phyloP scores from a whole-genome alignment of 495 filamentous ascomycete species.

The Neurospora africana region DNA sequence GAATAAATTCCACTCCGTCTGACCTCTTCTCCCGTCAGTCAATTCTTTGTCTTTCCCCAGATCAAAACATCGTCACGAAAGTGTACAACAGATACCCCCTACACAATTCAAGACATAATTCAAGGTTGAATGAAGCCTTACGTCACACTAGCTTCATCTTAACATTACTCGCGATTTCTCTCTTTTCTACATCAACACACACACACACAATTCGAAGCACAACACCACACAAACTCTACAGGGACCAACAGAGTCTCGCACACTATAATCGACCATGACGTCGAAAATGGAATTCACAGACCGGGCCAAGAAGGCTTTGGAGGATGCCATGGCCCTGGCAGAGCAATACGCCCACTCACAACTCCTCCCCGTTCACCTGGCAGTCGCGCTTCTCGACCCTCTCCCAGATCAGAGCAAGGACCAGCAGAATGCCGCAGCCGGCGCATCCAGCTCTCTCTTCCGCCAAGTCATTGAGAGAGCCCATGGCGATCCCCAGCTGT shows the following conservation, averaged over 20 bases:
- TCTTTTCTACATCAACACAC: not conserved
- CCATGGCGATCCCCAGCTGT: conserved; percentile 78
- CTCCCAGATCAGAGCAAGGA: conserved; percentile 65
- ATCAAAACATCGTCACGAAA: conserved; percentile 3
- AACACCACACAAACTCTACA: not conserved
- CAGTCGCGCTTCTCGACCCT: conserved; percentile 79
- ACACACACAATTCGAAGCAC: conserved; percentile 1
- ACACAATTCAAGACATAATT: not conserved
- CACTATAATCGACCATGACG: conserved; percentile 29
- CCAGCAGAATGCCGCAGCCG: conserved; percentile 51
- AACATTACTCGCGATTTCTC: not conserved
- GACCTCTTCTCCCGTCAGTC: not conserved
- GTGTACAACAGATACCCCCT: conserved; percentile 3
- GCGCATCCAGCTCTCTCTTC: conserved; percentile 66
- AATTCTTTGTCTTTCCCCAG: not conserved
- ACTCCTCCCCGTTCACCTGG: conserved; percentile 78
- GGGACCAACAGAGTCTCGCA: conserved; percentile 13
- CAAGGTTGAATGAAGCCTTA: conserved; percentile 15
- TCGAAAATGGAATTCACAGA: conserved; percentile 79
- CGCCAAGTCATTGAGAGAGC: conserved; percentile 89
- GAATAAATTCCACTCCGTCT: conserved; percentile 14
- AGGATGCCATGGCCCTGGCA: conserved; percentile 73
- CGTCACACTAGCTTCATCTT: conserved; percentile 14
- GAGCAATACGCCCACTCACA: conserved; percentile 85
- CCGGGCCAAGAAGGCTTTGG: conserved; percentile 74